These are phyloP conservation scores for Athelia sp. DNA, from an alignment of 1,284 basidiomycete species.

Conservation along the genomic window DNA sequence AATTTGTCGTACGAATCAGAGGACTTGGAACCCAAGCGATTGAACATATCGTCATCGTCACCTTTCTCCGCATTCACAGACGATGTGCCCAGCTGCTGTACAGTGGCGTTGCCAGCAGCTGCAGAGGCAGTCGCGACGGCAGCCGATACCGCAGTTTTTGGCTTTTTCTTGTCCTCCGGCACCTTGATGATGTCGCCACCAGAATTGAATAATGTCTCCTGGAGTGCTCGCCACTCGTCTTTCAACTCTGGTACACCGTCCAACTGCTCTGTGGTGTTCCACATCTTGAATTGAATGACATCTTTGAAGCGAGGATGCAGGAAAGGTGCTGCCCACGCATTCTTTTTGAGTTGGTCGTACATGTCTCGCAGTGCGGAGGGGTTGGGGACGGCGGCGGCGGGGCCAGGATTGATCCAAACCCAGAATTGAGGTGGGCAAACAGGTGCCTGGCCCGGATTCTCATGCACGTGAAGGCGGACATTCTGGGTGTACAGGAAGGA, in stretches of 20 bases:
- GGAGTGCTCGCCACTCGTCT: conserved; percentile 71
- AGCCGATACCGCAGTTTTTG: conserved; percentile 4
- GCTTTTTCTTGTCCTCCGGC: conserved; percentile 32
- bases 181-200: conserved; percentile 60
- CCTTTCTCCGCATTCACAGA: conserved; percentile 20
- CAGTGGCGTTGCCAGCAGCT: conserved; percentile 7
- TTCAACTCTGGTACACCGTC: conserved; percentile 76
- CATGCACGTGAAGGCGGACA: conserved; percentile 57
- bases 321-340: conserved; percentile 84
- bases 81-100: conserved; percentile 23
- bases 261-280: conserved; percentile 88
- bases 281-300: conserved; percentile 80
- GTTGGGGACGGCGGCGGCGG: conserved; percentile 66
- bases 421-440: conserved; percentile 76
- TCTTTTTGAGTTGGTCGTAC: conserved; percentile 63
- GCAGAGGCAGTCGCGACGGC: conserved; percentile 6
- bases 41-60: conserved; percentile 58
- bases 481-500: conserved; percentile 83
- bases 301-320: conserved; percentile 77
- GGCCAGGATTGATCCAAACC: conserved; percentile 87
- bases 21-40: conserved; percentile 74
- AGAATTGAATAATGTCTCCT: conserved; percentile 69
- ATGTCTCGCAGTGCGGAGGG: conserved; percentile 64
- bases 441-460: conserved; percentile 28
- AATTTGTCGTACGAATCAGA: conserved; percentile 73